phyloP scores from a whole-genome alignment of 805 yeast species.

The Hanseniaspora vineae region DNA sequence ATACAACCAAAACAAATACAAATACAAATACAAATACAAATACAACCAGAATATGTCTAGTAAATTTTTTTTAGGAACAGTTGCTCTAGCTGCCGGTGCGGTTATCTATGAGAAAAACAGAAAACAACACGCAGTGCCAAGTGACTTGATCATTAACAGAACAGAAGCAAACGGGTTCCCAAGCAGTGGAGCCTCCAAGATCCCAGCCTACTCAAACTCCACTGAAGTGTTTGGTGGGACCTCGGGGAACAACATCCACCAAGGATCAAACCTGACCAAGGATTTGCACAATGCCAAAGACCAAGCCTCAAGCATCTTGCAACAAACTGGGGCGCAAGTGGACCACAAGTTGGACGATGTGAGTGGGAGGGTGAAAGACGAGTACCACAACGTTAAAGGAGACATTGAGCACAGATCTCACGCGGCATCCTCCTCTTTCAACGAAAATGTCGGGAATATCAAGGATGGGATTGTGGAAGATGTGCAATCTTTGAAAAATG shows the following conservation, averaged over 20 bases:
- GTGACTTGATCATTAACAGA: conserved; percentile 1
- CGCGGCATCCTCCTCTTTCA: background rate
- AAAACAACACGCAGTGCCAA: conserved; percentile 10
- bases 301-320: too few species aligned
- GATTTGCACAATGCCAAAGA: too few species aligned
- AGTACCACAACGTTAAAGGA: background rate
- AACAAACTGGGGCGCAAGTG: too few species aligned
- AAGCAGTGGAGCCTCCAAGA: too few species aligned
- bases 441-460: conserved; percentile 6
- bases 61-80: conserved; percentile 16
- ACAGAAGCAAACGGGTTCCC: too few species aligned
- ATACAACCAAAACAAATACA: background rate
- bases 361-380: background rate
- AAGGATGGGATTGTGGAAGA: conserved; percentile 11
- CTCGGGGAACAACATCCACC: too few species aligned
- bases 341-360: too few species aligned
- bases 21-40: background rate
- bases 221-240: too few species aligned
- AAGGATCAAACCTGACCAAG: too few species aligned
- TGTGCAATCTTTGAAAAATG: conserved; percentile 8
- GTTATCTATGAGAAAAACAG: conserved; percentile 14
- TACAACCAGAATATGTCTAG: conserved; percentile 9
- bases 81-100: conserved; percentile 18
- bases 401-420: background rate
- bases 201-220: too few species aligned